Base-by-base conservation (phyloP, 768 basidiomycete genomes). In the Cystoderma amianthinum region DNA sequence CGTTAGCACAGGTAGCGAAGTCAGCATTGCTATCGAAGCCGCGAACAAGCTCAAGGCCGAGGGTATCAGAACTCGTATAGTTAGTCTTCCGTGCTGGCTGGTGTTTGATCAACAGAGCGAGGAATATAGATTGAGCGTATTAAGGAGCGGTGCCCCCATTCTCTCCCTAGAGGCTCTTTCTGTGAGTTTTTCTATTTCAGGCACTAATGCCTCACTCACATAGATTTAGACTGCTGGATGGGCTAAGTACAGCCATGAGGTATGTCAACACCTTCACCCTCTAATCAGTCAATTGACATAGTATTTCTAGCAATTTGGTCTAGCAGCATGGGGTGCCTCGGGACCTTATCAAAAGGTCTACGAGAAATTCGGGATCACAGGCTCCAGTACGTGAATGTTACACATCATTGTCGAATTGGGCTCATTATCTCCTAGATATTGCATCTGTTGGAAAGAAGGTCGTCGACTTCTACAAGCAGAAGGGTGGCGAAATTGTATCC, bases 301-400 rank as follows among this genome's bases (percentile, higher is more conserved):
- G 16, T 24, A 42, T 15, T 41, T 48, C 9, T 51, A 79, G 74
- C 85, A 87, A 72, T 87, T 69, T 45, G 87, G 86, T 54, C 59
- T 88, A 44, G 52, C 65, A 24, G 72, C 70, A 23, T 96, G 87
- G 85, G 92, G 92, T 57, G 80, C 88, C 12, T 94, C 91, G 15
- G 92, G 85, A 40, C 92, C 93, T 9, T 92, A 89, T 58, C 74
- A 81, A 63, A 76, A 92, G 68, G 85, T 94, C 10, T 96, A 96
- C 60, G 85, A 86, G 67, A 88, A 90, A 63, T 87, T 90, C 52
- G 88, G 86, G 32, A 76, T 92, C 57, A 91, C 89, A 25, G 83
- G 80, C 11, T 58, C 73, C 35, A 85, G 80, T 85, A 63, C 39
- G 78, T 20, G 39, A 23, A 17, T 38, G 10, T 28, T 13, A 18